Evolutionary conservation across 352 stramenopile species (phyloP).

Genomic region (Pythium aquatile): DNA sequence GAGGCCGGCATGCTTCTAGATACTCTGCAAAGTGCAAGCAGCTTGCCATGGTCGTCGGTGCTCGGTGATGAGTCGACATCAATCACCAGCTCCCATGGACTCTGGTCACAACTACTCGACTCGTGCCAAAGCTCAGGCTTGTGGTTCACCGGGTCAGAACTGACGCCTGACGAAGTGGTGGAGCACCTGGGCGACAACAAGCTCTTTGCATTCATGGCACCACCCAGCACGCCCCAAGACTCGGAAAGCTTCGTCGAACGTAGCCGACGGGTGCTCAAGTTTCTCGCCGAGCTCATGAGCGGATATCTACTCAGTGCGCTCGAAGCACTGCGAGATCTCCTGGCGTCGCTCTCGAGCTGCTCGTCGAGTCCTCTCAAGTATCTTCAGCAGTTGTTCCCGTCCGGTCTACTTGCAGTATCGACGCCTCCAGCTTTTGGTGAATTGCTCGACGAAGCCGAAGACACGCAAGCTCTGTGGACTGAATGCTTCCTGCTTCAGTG

Average conservation of each 20-base stretch:
- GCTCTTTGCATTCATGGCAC: conserved; percentile 10
- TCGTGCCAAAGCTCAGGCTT: conserved; percentile 39
- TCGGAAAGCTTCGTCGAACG: conserved; percentile 13
- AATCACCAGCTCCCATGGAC: background rate
- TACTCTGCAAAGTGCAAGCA: background rate
- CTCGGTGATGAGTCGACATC: background rate
- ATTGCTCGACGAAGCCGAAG: conserved; percentile 41
- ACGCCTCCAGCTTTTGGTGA: conserved; percentile 43
- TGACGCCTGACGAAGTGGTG: conserved; percentile 33
- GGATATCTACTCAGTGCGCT: conserved; percentile 56
- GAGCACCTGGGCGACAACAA: conserved; percentile 36
- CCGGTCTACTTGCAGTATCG: conserved; percentile 30
- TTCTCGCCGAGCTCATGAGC: conserved; percentile 49
- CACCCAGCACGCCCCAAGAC: no score
- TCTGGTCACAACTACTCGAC: conserved; percentile 26
- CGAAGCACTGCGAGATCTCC: conserved; percentile 28
- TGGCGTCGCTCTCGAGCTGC: background rate
- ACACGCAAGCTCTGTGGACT: conserved; percentile 42
- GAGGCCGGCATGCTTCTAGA: background rate
- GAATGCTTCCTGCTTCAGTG: conserved; percentile 50
- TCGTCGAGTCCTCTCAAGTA: background rate
- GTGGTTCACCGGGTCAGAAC: conserved; percentile 28
- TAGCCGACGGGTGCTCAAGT: conserved; percentile 40
- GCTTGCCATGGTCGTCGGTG: background rate
- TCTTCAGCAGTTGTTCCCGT: conserved; percentile 38